A percentile compares a stretch with the other conserved stretches of the same genome.
phyloP scores from a whole-genome alignment of 805 yeast genomes.

The Wickerhamomyces canadensis region DNA sequence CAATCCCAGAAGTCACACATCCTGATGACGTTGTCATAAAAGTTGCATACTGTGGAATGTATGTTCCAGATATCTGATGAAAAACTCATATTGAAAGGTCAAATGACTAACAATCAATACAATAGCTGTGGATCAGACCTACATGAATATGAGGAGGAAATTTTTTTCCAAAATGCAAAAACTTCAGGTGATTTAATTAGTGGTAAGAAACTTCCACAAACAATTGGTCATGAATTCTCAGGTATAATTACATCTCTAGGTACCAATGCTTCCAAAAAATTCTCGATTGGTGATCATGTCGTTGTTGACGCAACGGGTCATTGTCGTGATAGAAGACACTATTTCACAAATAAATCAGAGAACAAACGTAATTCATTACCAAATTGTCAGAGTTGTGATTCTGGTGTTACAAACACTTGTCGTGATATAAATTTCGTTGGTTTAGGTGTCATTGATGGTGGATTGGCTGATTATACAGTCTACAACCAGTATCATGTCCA shows the following conservation, averaged over 20 bases:
- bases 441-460: constrained; percentile 45
- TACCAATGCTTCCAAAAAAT: constrained; percentile 39
- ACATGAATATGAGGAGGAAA: constrained; percentile 48
- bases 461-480: constrained; percentile 39
- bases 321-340: constrained; percentile 32
- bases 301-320: constrained; percentile 48
- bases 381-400: constrained; percentile 38
- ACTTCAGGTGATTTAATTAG: constrained; percentile 28
- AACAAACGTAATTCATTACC: constrained; percentile 19
- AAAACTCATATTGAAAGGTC: too few relatives aligned
- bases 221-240: constrained; percentile 59
- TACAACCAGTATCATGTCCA: constrained; percentile 34
- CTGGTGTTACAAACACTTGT: constrained; percentile 42
- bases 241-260: constrained; percentile 53
- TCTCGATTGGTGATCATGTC: constrained; percentile 50
- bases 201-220: constrained; percentile 43
- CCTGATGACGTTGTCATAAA: constrained; percentile 38
- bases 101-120: too few relatives aligned
- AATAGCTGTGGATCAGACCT: constrained; percentile 34
- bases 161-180: constrained; percentile 47
- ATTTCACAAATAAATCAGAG: constrained; percentile 19
- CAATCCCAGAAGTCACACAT: constrained; percentile 30
- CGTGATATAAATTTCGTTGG: constrained; percentile 39
- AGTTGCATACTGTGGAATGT: constrained; percentile 49
- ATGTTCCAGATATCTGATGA: too few relatives aligned